Base-by-base conservation (phyloP, 2,329 filamentous ascomycete genomes). In the Fusarium setosum region DNA sequence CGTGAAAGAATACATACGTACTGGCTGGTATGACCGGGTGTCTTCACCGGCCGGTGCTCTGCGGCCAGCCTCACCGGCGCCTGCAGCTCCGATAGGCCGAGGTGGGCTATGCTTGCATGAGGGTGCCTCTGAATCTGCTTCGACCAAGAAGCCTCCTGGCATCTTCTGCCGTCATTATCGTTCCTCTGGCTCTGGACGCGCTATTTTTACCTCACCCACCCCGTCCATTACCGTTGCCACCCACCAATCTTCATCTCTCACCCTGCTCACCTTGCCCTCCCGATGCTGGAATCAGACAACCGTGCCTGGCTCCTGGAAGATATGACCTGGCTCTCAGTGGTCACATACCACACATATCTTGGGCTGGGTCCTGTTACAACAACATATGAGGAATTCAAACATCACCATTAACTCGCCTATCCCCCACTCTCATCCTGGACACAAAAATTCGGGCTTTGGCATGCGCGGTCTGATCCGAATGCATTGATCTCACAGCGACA, bases 21-120 rank as follows among this genome's bases (percentile, higher is more conserved):
- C 26, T 9, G 26, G 37, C 35, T 12, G 15, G 26, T 32, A 31
- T 61, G 50, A 42, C 60, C 53, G 41, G 49, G 40, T 32, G 38
- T 41, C 35, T 37, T 64, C 59, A 60, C 55, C 65, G 40, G 55
- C 59, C 35, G 32, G 52, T 57, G 34, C 42, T 47, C 62, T 58
- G 53, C 41, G 29, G 37, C 62, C 65, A 70, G 63, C 68, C 61
- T 69, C 63, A 63, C 59, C 59, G 57, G 41, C 35, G 44, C 41
- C 61, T 70, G 61, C 53, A 64, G 32, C 32, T 58, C 51, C 38
- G 42, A 68, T 71, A 67, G 63, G 63, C 40, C 50, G 34, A 53
- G 11, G 32, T n/a, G 20, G 49, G 56, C 6, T 35, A 42, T 45
- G 13, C 35, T 61, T 65, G 32, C 51, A 61, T 61, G 29, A 24